Evolutionary conservation across 805 yeast species (phyloP), one percentile per base, ranked within the genome.

Genomic region (Torulaspora delbrueckii): DNA sequence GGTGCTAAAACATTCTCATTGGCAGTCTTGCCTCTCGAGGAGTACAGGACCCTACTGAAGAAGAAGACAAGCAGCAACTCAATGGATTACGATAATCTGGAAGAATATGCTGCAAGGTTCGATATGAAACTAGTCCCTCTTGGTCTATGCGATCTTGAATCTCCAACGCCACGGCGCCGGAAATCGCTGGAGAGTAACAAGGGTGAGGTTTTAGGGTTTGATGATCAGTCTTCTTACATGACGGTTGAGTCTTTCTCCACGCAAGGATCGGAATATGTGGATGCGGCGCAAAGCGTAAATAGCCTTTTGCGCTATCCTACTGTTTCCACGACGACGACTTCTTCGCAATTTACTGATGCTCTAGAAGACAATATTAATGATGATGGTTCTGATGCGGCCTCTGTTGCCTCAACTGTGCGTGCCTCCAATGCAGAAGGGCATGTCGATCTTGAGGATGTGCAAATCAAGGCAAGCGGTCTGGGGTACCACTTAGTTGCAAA

Each of bases 1-100:
- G 62, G 59, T 14, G 66, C 81, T 3, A 70, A 67, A 55, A 60
- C 60, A 12, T 71, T 72, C 52, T 71, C 72, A 7, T 56, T 77
- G 40, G 65, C 72, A 2, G 72, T 76, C 1, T 50, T 77, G 35
- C 70, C 79, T 1, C 51, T 60, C 5, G 76, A 72, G 0, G 79
- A 75, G 45, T 75, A 72, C 51, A 63, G 60, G 38, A 43, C 56
- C 1, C 53, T 74, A 18, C 48, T 72, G 40, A 63, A 60, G 34
- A 62, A 55, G 13, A 60, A 57, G 38, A 51, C 49, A 37, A 31
- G 31, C 16, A 48, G 46, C 14, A 57, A 57, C n/a, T 54, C 54
- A 4, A 23, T 61, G 18, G 52, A 63, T 8, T 60, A 60, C 38
- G 69, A 61, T 1, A 66, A 62, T 12, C 42, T 73, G 14, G 58